phyloP scores from a whole-genome alignment of 345 rosid genomes.

The Melastoma malabathricum region DNA sequence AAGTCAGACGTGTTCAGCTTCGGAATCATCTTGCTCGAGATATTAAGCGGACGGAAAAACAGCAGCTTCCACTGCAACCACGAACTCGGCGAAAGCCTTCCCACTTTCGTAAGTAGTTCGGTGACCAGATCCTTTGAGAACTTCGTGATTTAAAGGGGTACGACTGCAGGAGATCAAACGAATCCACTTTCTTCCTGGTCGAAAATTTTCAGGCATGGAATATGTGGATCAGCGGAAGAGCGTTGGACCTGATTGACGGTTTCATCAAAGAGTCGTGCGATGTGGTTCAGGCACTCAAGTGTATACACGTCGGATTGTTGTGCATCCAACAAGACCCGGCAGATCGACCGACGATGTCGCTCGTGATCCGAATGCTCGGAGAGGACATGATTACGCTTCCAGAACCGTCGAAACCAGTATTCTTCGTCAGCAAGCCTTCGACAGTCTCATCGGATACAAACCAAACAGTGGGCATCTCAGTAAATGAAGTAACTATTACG shows the following conservation, averaged over 20 bases:
- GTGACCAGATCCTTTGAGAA: too few relatives aligned
- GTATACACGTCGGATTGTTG: constrained; percentile 5
- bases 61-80: not conserved
- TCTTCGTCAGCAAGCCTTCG: constrained; percentile 4
- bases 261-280: not conserved
- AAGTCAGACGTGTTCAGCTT: constrained; percentile 8
- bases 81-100: constrained; percentile 10
- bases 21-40: constrained; percentile 2
- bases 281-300: constrained; percentile 4
- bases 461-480: not conserved
- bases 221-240: constrained; percentile 5
- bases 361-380: not conserved
- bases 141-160: too few relatives aligned
- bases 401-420: constrained; percentile 17
- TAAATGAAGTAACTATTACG: constrained; percentile 1
- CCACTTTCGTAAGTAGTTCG: constrained; percentile 11
- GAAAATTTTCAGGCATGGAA: constrained; percentile 5
- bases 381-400: constrained; percentile 6
- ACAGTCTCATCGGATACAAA: not conserved
- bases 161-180: too few relatives aligned
- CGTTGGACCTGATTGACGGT: not conserved
- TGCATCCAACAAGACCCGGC: constrained; percentile 5
- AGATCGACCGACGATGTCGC: constrained; percentile 2
- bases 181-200: too few relatives aligned
- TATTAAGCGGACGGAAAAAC: constrained; percentile 4